Conservation (phyloP, 176 grass and related monocot species). For the Cocos nucifera region DNA sequence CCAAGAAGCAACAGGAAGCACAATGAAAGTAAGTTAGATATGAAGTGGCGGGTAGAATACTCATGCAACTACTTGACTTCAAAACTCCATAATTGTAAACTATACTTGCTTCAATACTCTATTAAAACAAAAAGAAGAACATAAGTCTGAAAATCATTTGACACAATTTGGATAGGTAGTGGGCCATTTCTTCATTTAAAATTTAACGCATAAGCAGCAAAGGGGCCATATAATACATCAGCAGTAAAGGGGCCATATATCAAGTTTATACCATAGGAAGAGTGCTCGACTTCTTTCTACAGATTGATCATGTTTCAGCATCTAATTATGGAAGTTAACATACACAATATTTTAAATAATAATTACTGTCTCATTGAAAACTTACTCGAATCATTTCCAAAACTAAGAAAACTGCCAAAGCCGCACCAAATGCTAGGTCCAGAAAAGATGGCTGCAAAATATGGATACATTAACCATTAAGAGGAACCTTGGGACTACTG, state of each 20-base stretch:
- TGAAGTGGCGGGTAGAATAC: neutral
- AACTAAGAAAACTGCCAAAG: slow-evolving; percentile 83
- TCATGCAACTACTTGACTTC: neutral
- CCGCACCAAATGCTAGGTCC: slow-evolving; percentile 95
- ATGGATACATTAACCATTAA: slow-evolving; percentile 5
- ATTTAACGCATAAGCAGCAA: too few species aligned
- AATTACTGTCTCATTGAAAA: neutral
- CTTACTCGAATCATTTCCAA: slow-evolving; percentile 93
- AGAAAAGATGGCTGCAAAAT: slow-evolving; percentile 80
- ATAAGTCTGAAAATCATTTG: too few species aligned
- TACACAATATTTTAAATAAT: neutral
- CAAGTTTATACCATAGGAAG: neutral
- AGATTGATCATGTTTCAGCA: too few species aligned
- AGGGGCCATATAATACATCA: too few species aligned
- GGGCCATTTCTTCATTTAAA: neutral
- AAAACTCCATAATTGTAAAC: neutral
- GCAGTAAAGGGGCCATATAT: too few species aligned
- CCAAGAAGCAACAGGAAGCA: too few species aligned
- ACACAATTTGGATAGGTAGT: neutral
- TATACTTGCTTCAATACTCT: too few species aligned
- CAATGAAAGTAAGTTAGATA: neutral
- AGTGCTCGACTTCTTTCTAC: neutral
- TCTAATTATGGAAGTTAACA: too few species aligned
- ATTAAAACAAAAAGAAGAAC: too few species aligned
- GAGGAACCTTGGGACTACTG: too few species aligned